Percentiles rank a stretch among this genome's conserved stretches.
Evolutionary conservation across 768 basidiomycete species (phyloP).

Genomic region (Daedaleopsis nitida): DNA sequence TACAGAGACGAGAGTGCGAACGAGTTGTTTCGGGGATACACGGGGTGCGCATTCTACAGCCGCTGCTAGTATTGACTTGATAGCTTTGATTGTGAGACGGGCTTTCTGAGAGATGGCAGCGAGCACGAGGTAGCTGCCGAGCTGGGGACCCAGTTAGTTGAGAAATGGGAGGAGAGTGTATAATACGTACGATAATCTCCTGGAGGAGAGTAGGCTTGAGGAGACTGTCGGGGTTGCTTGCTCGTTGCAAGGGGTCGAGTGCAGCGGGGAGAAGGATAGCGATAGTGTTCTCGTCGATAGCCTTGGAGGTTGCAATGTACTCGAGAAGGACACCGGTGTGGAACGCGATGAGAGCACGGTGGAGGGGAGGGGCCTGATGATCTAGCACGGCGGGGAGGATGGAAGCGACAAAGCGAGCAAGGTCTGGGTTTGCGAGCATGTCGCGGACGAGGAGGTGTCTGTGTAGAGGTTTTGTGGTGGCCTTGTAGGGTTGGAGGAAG

Average conservation of each 20-base stretch:
- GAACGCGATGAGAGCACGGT: slow-evolving; percentile 80
- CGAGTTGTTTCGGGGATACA: slow-evolving; percentile 57
- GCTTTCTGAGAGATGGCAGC: slow-evolving; percentile 70
- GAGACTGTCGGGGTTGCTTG: slow-evolving; percentile 1
- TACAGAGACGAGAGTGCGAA: slow-evolving; percentile 66
- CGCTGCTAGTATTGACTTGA: slow-evolving; percentile 57
- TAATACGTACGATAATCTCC: slow-evolving; percentile 55
- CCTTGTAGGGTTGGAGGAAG: slow-evolving; percentile 75
- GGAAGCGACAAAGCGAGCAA: slow-evolving; percentile 70
- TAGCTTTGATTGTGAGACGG: slow-evolving; percentile 55
- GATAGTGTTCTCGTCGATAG: slow-evolving; percentile 64
- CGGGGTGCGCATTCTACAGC: slow-evolving; percentile 53
- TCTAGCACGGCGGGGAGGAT: slow-evolving; percentile 65
- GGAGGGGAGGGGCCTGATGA: slow-evolving; percentile 31
- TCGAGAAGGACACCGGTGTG: slow-evolving; percentile 80
- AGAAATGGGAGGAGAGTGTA: neutral
- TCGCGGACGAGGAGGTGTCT: slow-evolving; percentile 72
- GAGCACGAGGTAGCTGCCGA: slow-evolving; percentile 75
- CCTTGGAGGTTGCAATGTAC: slow-evolving; percentile 63
- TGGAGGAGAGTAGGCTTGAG: slow-evolving; percentile 31
- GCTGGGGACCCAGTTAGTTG: slow-evolving; percentile 38
- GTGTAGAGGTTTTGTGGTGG: slow-evolving; percentile 73
- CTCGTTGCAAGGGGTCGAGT: slow-evolving; percentile 53
- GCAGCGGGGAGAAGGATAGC: slow-evolving; percentile 68
- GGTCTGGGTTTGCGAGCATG: slow-evolving; percentile 66